These are phyloP conservation scores for Colletotrichum australisinense DNA, from an alignment of 2,329 filamentous ascomycete species.

Conservation along the genomic window DNA sequence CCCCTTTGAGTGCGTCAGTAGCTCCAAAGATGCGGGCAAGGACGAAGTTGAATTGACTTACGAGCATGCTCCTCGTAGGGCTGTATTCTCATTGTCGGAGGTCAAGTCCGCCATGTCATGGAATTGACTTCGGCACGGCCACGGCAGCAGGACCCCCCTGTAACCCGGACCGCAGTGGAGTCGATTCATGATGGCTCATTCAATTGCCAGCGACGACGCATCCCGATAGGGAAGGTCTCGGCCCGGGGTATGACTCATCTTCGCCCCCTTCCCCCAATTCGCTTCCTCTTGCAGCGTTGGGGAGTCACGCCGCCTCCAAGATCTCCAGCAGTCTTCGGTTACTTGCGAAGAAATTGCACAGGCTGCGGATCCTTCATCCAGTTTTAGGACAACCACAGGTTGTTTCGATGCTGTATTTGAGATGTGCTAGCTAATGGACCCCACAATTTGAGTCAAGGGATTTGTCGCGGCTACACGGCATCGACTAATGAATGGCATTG, in stretches of 20 bases:
- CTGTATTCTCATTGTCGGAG: background rate
- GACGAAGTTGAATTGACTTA: too few relatives aligned
- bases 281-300: background rate
- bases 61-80: too few relatives aligned
- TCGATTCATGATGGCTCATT: constrained; percentile 27
- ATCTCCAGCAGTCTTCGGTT: background rate
- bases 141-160: constrained; percentile 3
- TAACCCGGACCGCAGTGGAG: constrained; percentile 2
- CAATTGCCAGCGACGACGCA: constrained; percentile 11
- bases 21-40: too few relatives aligned
- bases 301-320: background rate
- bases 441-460: constrained; percentile 18
- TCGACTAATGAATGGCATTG: background rate
- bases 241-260: constrained; percentile 18
- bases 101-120: background rate
- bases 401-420: background rate
- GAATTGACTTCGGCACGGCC: constrained; percentile 3
- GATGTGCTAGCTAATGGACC: background rate
- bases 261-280: background rate
- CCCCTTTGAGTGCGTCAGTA: too few relatives aligned
- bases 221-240: constrained; percentile 29
- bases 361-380: background rate
- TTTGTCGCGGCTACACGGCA: background rate
- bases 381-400: accelerated
- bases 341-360: background rate